These are phyloP conservation scores for Fusarium sp. DNA, from an alignment of 2,329 filamentous ascomycete genomes.

Conservation along the genomic window DNA sequence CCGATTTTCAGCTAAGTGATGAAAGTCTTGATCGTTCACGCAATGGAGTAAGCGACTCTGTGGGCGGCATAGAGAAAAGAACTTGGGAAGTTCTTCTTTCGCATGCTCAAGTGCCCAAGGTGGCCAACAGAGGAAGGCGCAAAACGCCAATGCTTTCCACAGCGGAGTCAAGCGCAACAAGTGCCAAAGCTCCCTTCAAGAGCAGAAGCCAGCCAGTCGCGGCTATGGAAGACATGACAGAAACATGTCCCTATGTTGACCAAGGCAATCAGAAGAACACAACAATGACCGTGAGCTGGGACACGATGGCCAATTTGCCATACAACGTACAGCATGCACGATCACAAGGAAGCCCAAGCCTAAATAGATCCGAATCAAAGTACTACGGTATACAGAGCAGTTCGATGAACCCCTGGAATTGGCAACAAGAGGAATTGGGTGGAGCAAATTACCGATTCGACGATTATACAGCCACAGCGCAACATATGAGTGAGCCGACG, in stretches of 20 bases:
- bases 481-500: neutral
- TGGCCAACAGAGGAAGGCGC: slow-evolving; percentile 1
- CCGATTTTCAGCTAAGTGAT: neutral
- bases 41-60: neutral
- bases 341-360: neutral
- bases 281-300: slow-evolving; percentile 24
- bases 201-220: neutral
- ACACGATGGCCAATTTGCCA: neutral
- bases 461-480: neutral
- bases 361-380: neutral
- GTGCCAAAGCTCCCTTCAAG: too few species aligned
- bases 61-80: slow-evolving; percentile 30
- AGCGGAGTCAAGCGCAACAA: neutral
- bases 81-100: slow-evolving; percentile 45
- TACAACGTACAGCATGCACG: neutral
- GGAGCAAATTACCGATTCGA: neutral
- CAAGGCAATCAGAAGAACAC: slow-evolving; percentile 2
- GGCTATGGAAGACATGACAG: neutral
- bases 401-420: neutral
- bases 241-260: neutral
- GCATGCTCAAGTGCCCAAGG: slow-evolving; percentile 19
- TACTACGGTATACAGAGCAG: neutral
- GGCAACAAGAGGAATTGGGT: neutral
- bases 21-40: neutral
- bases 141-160: neutral